Evolutionary conservation across 768 basidiomycete species (phyloP).

Genomic region (Exsudoporus frostii): DNA sequence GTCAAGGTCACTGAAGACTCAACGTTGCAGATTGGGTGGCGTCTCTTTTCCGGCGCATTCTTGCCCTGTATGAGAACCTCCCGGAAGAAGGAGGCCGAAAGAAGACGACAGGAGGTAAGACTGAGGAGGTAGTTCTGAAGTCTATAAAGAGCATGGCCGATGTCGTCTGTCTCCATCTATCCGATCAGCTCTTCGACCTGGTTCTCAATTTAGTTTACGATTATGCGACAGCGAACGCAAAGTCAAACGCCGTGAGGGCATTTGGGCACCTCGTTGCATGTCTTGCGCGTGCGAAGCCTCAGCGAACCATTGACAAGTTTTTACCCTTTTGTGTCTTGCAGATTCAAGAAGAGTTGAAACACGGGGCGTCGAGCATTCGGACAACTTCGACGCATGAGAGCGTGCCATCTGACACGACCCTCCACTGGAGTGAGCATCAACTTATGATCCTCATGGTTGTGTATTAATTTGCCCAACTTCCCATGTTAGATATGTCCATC

Average conservation of each 20-base stretch:
- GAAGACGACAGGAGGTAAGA: slow-evolving; percentile 81
- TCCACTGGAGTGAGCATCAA: slow-evolving; percentile 80
- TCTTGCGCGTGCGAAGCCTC: slow-evolving; percentile 74
- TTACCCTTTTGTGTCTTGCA: slow-evolving; percentile 71
- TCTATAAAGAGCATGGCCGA: slow-evolving; percentile 79
- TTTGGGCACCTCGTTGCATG: slow-evolving; percentile 87
- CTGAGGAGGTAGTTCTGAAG: slow-evolving; percentile 71
- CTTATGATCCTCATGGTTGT: background rate
- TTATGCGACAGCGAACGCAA: slow-evolving; percentile 85
- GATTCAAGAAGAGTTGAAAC: slow-evolving; percentile 81
- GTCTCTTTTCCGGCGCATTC: slow-evolving; percentile 71
- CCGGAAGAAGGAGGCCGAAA: slow-evolving; percentile 92
- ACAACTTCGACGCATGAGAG: slow-evolving; percentile 74
- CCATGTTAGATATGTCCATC: slow-evolving; percentile 65
- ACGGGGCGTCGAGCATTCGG: slow-evolving; percentile 84
- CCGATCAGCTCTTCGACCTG: slow-evolving; percentile 71
- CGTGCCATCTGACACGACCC: slow-evolving; percentile 79
- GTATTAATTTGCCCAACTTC: background rate
- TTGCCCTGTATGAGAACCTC: slow-evolving; percentile 85
- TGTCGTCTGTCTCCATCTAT: slow-evolving; percentile 69
- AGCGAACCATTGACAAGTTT: slow-evolving; percentile 76
- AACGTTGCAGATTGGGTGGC: slow-evolving; percentile 67
- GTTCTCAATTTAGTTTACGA: slow-evolving; percentile 81
- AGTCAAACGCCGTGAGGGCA: slow-evolving; percentile 87
- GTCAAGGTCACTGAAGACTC: background rate